Conservation (phyloP, 495 filamentous ascomycete species). For the Daldinia childiae region DNA sequence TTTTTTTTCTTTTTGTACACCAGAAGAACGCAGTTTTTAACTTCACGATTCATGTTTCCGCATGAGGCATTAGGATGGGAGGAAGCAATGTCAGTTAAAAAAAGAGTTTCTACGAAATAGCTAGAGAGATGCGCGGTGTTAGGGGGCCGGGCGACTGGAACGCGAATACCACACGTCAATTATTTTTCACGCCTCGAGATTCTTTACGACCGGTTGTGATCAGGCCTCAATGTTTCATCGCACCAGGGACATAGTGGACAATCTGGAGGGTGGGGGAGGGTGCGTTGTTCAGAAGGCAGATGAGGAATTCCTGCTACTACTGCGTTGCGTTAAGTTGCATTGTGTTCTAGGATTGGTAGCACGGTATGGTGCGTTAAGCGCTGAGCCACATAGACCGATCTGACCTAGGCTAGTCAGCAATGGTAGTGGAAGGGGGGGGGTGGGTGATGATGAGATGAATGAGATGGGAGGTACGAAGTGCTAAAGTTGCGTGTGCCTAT, state of each 20-base stretch:
- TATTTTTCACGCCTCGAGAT: constrained; percentile 20
- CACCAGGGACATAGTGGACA: constrained; percentile 6
- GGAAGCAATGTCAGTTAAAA: constrained; percentile 18
- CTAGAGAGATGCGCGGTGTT: constrained; percentile 31
- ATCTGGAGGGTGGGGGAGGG: neutral
- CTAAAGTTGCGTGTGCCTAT: constrained; percentile 6
- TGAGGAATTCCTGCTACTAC: neutral
- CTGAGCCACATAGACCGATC: constrained; percentile 25
- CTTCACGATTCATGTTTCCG: constrained; percentile 13
- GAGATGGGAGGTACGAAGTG: constrained; percentile 17
- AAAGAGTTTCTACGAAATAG: constrained; percentile 7
- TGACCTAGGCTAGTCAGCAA: constrained; percentile 3
- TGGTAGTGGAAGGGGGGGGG: neutral
- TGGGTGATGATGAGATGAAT: constrained; percentile 8
- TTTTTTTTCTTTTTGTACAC: constrained; percentile 3
- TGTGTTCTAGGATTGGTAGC: neutral
- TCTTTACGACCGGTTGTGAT: constrained; percentile 3
- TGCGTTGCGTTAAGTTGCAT: neutral
- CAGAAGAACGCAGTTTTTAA: neutral
- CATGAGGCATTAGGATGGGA: constrained; percentile 20
- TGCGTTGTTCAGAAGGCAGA: neutral
- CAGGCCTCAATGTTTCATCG: constrained; percentile 2
- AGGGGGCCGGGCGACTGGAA: constrained; percentile 8
- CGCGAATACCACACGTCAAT: constrained; percentile 26
- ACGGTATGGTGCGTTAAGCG: constrained; percentile 7